A percentile compares a stretch with the other conserved stretches of the same genome.
Conservation (phyloP, 306 rosid species). For the Fagus crenata region DNA sequence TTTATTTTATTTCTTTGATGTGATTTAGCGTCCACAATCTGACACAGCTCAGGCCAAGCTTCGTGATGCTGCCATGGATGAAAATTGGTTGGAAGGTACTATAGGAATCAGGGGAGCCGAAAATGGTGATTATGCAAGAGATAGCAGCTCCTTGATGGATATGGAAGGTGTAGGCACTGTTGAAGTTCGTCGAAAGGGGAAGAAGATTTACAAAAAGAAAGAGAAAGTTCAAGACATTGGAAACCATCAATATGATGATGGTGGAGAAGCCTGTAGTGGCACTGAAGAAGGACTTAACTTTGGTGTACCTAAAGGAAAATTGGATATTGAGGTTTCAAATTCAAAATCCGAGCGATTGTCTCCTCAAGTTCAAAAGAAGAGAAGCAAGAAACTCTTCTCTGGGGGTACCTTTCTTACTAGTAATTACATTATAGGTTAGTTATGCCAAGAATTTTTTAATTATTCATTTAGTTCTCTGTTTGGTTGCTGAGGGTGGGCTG, state of each 20-base stretch:
- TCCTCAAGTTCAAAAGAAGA: conserved; percentile 51
- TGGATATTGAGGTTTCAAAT: conserved; percentile 56
- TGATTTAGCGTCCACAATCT: conserved; percentile 38
- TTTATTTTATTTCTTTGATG: too few species aligned
- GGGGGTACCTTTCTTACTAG: conserved; percentile 58
- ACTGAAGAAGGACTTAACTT: conserved; percentile 70
- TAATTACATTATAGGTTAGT: conserved; percentile 12
- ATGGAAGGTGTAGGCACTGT: conserved; percentile 61
- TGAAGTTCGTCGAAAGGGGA: conserved; percentile 50
- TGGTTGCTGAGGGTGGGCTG: too few species aligned
- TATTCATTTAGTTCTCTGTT: too few species aligned
- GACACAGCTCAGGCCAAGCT: conserved; percentile 45
- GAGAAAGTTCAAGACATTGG: conserved; percentile 49
- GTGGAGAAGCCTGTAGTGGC: conserved; percentile 88
- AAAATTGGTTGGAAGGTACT: conserved; percentile 66
- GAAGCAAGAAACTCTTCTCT: conserved; percentile 59
- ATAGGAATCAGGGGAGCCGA: conserved; percentile 66
- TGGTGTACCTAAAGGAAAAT: conserved; percentile 51
- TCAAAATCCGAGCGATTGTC: conserved; percentile 45
- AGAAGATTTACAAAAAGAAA: conserved; percentile 55
- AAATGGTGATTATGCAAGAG: conserved; percentile 66
- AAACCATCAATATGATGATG: conserved; percentile 64
- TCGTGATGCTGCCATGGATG: conserved; percentile 43
- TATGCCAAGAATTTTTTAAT: too few species aligned
- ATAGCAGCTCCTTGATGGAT: conserved; percentile 51